Base-by-base conservation (phyloP, 768 basidiomycete species). In the Tubosaeta sp. region DNA sequence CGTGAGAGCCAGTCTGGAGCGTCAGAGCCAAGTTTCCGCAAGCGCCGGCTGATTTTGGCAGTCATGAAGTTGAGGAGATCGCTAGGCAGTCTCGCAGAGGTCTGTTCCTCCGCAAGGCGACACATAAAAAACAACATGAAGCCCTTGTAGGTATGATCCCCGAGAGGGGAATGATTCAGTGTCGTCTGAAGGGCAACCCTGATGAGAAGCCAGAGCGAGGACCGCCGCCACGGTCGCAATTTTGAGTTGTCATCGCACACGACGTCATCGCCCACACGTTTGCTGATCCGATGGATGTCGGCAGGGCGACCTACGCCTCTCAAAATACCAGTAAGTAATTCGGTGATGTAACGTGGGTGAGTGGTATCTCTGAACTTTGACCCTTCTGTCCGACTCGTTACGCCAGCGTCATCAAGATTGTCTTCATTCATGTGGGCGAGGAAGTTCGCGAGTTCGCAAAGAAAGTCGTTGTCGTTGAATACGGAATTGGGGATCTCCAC, bases 41-140 rank as follows among this genome's bases (percentile, higher is more conserved):
- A 12, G 27, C 42, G 42, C 6, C 42, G 42, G 29, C 42, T 44
- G 29, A 44, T 30, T 21, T 44, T 44, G 29, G 42, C 29, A 30
- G 42, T 19, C 27, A 44, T 44, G 27, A 29, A 57, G 10, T 58
- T 60, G 6, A 73, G 58, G 8, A 68, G 2, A 29, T 73, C 62
- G 25, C 51, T 69, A 2, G 57, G 30, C 27, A 9, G 4, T 9
- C 27, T 9, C 9, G 27, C 27, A 27, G 19, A 58, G 42, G 12
- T 62, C 49, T 0, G 1, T 8, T 58, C 29, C 3, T 59, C 30
- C 3, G 73, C 53, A 6, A 67, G 53, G n/a, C 55, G 32, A 3
- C 69, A 55, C 30, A 74, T 57, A 45, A 78, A 61, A 40, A 69
- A 79, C 2, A 73, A 34, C 57, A 79, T 72, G 61, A 82, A 82